Evolutionary conservation across 805 yeast species (phyloP).

Genomic region (Clavispora asparagi): DNA sequence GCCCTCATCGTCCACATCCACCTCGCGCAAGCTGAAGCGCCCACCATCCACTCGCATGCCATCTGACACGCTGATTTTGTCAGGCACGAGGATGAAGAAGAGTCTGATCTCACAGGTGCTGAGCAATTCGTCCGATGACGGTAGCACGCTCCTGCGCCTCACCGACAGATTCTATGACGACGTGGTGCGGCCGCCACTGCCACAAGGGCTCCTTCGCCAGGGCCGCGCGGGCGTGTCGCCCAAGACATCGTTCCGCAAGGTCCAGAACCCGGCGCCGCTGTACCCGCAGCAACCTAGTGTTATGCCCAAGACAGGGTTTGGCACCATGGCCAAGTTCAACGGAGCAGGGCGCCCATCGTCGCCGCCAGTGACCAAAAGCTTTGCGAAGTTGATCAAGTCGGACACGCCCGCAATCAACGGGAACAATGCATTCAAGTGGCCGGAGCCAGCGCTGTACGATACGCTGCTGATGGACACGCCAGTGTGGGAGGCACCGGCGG

Average conservation of each 20-base stretch:
- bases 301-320: too few relatives aligned
- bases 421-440: slow-evolving; percentile 1
- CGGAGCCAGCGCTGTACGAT: not conserved
- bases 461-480: slow-evolving; percentile 1
- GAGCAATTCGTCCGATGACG: slow-evolving; percentile 35
- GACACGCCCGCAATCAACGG: slow-evolving; percentile 1
- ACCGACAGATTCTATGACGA: slow-evolving; percentile 8
- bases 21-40: slow-evolving; percentile 16
- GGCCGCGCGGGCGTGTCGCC: slow-evolving; percentile 1
- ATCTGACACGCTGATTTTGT: slow-evolving; percentile 33
- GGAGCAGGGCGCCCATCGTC: slow-evolving; percentile 17
- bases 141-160: slow-evolving; percentile 11
- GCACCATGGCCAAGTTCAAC: not conserved
- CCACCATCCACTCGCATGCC: slow-evolving; percentile 31
- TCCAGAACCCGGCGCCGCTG: not conserved
- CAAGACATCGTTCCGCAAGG: slow-evolving; percentile 3
- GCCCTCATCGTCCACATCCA: slow-evolving; percentile 9
- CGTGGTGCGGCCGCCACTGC: not conserved
- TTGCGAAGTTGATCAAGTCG: slow-evolving; percentile 9
- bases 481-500: not conserved
- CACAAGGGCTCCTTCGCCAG: slow-evolving; percentile 2
- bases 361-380: slow-evolving; percentile 21
- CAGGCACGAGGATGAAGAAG: slow-evolving; percentile 25
- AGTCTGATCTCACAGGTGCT: slow-evolving; percentile 30
- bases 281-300: not conserved